A percentile compares a stretch with the other conserved stretches of the same genome.
These are phyloP conservation scores for Malus hybrid DNA, from an alignment of 331 rosid genomes.

Conservation along the genomic window DNA sequence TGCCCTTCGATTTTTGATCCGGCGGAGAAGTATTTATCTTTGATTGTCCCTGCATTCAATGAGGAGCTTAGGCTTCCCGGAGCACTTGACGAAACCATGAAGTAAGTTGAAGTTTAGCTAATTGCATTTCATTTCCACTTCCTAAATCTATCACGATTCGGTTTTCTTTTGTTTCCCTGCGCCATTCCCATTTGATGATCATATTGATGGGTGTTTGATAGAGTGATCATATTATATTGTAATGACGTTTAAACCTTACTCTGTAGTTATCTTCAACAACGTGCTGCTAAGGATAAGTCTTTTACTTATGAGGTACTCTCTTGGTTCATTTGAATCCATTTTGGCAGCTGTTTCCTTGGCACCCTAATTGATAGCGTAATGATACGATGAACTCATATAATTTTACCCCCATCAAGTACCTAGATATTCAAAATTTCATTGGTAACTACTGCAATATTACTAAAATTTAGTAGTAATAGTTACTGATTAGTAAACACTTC, in stretches of 20 bases:
- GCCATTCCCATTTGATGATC: not conserved
- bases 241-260: conserved; percentile 11
- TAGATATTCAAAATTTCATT: not conserved
- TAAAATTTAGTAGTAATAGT: not conserved
- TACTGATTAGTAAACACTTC: not conserved
- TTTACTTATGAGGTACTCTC: conserved; percentile 82
- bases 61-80: conserved; percentile 85
- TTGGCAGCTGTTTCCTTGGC: not conserved
- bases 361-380: not conserved
- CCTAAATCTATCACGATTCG: not conserved
- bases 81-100: conserved; percentile 80
- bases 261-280: conserved; percentile 83
- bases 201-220: not conserved
- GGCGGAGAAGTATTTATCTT: conserved; percentile 76
- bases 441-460: not conserved
- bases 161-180: not conserved
- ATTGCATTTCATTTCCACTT: not conserved
- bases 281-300: conserved; percentile 65
- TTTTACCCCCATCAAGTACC: not conserved
- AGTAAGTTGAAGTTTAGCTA: conserved; percentile 37
- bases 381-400: not conserved
- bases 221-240: not conserved
- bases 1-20: conserved; percentile 78
- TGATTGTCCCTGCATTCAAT: conserved; percentile 84
- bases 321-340: not conserved